Percentiles rank a stretch among this genome's conserved stretches.
Evolutionary conservation across 1,284 basidiomycete genomes (phyloP).

Genomic region (Cutaneotrichosporon mucoides): DNA sequence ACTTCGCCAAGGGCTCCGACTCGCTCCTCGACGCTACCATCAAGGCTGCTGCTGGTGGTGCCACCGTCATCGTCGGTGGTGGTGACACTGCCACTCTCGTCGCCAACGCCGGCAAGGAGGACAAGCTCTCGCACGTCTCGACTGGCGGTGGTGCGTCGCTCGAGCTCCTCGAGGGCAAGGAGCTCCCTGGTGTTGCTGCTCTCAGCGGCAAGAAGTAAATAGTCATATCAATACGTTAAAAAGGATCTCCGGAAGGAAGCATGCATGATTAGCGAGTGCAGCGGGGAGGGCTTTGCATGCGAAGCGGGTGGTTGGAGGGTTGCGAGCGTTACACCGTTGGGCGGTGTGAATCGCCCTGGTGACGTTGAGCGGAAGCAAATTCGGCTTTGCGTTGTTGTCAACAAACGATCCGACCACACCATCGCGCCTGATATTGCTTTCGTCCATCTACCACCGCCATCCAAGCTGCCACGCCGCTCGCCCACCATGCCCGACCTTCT

Average conservation of each 20-base stretch:
- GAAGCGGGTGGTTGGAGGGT: no score
- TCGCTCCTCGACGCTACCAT: slow-evolving; percentile 81
- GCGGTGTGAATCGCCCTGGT: no score
- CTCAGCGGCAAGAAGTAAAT: slow-evolving; percentile 61
- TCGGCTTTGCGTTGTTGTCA: slow-evolving; percentile 9
- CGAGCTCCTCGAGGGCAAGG: slow-evolving; percentile 95
- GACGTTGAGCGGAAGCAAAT: slow-evolving; percentile 7
- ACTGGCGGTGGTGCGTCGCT: slow-evolving; percentile 96
- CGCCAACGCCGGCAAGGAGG: slow-evolving; percentile 75
- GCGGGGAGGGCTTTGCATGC: background rate
- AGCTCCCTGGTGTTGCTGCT: slow-evolving; percentile 76
- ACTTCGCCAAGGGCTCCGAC: slow-evolving; percentile 82
- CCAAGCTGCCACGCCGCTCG: background rate
- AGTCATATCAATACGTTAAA: background rate
- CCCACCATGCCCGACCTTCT: slow-evolving; percentile 36
- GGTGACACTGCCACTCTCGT: slow-evolving; percentile 91
- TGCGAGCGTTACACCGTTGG: no score
- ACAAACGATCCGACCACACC: slow-evolving; percentile 11
- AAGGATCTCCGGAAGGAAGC: background rate
- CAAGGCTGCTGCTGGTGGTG: slow-evolving; percentile 79
- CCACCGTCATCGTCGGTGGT: slow-evolving; percentile 90
- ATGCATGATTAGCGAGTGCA: background rate
- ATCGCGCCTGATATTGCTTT: background rate
- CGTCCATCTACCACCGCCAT: background rate
- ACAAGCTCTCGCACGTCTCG: slow-evolving; percentile 89